These are phyloP conservation scores for Nyssa sinensis DNA, from an alignment of 148 eudicot genomes.

Conservation along the genomic window DNA sequence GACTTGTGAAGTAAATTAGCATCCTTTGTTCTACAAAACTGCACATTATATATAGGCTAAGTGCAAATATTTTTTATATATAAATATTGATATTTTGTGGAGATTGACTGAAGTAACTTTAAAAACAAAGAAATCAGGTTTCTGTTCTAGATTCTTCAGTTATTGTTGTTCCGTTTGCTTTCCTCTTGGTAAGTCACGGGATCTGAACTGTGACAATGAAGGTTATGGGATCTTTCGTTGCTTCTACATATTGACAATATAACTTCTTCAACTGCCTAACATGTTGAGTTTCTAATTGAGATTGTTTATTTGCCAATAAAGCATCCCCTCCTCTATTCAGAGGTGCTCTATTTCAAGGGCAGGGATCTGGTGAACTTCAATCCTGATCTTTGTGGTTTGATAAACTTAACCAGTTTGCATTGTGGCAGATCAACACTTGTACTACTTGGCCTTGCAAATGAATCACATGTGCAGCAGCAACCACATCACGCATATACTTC, in stretches of 20 bases:
- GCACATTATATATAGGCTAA: background rate
- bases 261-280: background rate
- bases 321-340: background rate
- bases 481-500: conserved; percentile 26
- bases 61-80: too few species aligned
- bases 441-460: conserved; percentile 62
- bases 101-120: too few species aligned
- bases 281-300: background rate
- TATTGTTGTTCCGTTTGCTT: too few species aligned
- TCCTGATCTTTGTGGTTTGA: background rate
- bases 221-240: background rate
- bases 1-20: background rate
- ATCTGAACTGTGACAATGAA: background rate
- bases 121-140: background rate
- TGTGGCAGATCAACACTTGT: conserved; percentile 57
- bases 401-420: conserved; percentile 1
- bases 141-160: background rate
- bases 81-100: background rate
- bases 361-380: background rate
- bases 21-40: background rate
- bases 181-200: background rate
- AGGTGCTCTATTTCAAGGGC: background rate
- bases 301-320: background rate
- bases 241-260: background rate
- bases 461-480: conserved; percentile 43